phyloP scores from a whole-genome alignment of 805 yeast genomes.

The Candida sonorensis region DNA sequence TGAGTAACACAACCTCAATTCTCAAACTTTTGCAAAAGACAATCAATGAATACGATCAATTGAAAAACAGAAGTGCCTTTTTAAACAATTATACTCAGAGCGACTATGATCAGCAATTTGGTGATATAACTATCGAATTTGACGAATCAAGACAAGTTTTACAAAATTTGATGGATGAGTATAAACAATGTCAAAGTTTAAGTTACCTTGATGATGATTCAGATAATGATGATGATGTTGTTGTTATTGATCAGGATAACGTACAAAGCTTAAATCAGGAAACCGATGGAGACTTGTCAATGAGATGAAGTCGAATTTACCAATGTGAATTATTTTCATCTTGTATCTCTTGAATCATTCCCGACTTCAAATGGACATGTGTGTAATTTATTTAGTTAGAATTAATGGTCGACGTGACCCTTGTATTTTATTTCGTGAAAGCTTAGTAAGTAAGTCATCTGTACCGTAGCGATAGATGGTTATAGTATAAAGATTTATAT shows the following conservation, averaged over 20 bases:
- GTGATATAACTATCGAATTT: constrained; percentile 42
- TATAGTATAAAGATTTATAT: too few relatives aligned
- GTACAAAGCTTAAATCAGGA: too few relatives aligned
- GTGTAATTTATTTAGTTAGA: too few relatives aligned
- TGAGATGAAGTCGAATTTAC: not conserved
- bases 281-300: not conserved
- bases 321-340: too few relatives aligned
- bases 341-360: too few relatives aligned
- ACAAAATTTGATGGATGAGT: constrained; percentile 39
- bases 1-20: constrained; percentile 77
- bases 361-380: too few relatives aligned
- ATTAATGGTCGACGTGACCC: too few relatives aligned
- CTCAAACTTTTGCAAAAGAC: constrained; percentile 59
- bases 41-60: constrained; percentile 69
- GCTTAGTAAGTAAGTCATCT: too few relatives aligned
- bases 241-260: not conserved
- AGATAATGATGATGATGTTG: constrained; percentile 28
- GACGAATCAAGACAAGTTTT: constrained; percentile 18
- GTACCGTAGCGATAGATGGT: too few relatives aligned
- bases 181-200: constrained; percentile 33
- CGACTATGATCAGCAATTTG: constrained; percentile 37
- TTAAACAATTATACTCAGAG: constrained; percentile 62
- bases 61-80: constrained; percentile 78
- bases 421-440: too few relatives aligned
- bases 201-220: constrained; percentile 46